Evolutionary conservation across 2,329 filamentous ascomycete genomes (phyloP), one percentile per base, ranked within the genome.

Genomic region (Ampelomyces quisqualis): DNA sequence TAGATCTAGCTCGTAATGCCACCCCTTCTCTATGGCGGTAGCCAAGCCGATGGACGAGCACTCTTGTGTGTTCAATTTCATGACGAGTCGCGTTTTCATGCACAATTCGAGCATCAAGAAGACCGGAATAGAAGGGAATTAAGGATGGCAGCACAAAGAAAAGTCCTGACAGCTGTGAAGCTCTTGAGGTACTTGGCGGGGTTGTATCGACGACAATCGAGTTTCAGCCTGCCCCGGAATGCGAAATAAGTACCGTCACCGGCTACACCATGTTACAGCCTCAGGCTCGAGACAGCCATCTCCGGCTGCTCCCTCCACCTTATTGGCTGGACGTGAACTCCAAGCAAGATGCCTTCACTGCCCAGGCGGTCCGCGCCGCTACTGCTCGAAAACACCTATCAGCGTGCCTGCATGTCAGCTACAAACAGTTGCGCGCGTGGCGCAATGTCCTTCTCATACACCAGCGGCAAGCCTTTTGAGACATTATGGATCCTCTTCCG

Each of bases 111-210:
- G 3, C 22, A 7, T 3, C 22, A n/a, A 24, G n/a, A 10, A 7
- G n/a, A 3, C 3, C n/a, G 3, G 22, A 3, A 24, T 8, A 7
- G 22, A 8, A 3, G 3, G 9, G 28, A 39, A 39, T 39, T 28
- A 39, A 39, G 36, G 36, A 19, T 8, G 11, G 14, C 9, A 9
- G 29, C 22, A 32, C n/a, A 26, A 24, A 32, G 3, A 36, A 31
- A 13, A 26, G 32, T 38, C 45, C 49, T 13, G 38, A 49, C 49
- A 47, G 8, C 27, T 45, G 37, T 47, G 49, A 49, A 42, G 49
- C 46, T 47, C 9, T 30, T 47, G 33, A 39, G 46, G 46, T n/a
- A 38, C 46, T 53, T 49, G 49, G 49, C 49, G 15, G 22, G 22
- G 22, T 24, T 24, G 6, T n/a, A n/a, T 24, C n/a, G 22, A 35